Base-by-base conservation (phyloP, 495 filamentous ascomycete species). In the Trichocladium antarcticum region DNA sequence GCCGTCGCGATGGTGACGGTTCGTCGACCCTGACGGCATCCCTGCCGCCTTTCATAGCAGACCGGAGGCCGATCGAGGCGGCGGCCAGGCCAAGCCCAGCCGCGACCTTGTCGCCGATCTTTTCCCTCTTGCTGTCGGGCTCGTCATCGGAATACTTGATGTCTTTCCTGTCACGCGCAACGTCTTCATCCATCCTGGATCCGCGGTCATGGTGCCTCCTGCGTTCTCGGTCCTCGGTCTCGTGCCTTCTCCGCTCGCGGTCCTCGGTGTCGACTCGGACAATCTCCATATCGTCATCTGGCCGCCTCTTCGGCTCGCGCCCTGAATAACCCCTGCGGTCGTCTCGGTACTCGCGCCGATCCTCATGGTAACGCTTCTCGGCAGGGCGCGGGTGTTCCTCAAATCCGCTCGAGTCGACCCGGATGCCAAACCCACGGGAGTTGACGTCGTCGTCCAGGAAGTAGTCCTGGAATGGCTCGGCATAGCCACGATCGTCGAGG, bases 381-480 rank as follows among this genome's bases (percentile, higher is more conserved):
- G 53, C 43, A 7, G 57, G 57, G 14, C 62, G 51, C 42, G 58
- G 56, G 15, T 44, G 54, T 8, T 61, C 64, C 8, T 65, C 60
- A 19, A 51, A 24, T 6, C 59, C 59, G 15, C 62, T 47, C 12
- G 64, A 44, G 16, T 70, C 66, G 16, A 68, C 59, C 16, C 68
- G 66, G 41, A 74, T 65, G 40, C 71, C 71, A 38, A 73, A 74
- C 1, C 71, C 71, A 21, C 71, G 68, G 11, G 58, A 14, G 6
- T 52, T 42, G 19, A 74, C 54, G 29, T 56, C 57, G 2, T 68
- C 64, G 22, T 72, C 70, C 20, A 63, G 57, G 49, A 69, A 70
- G 32, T 51, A 62, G 11, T 68, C 58, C 3, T 54, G 62, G 24
- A 60, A 49, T n/a, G n/a, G n/a, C 6, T 64, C 62, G 20, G 60